Evolutionary conservation across 768 basidiomycete species (phyloP).

Genomic region (Trametes meyenii): DNA sequence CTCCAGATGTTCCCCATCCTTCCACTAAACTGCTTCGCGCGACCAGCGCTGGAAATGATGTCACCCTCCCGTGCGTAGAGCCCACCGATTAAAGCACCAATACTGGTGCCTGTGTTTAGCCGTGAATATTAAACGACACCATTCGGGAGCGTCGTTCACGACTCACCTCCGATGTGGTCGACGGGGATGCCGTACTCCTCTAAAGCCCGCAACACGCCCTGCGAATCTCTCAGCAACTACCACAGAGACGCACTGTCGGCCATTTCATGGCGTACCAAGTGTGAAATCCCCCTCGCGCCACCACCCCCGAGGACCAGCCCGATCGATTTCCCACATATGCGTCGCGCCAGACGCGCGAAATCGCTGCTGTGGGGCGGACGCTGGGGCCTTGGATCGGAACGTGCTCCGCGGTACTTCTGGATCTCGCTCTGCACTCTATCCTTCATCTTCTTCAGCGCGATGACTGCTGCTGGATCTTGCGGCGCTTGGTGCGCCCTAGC

Average conservation of each 20-base stretch:
- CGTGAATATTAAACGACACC: not conserved
- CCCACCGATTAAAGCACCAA: conserved; percentile 91
- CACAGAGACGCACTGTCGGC: not conserved
- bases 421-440: conserved; percentile 90
- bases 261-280: conserved; percentile 48
- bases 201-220: conserved; percentile 92
- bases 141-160: not conserved
- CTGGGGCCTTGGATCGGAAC: conserved; percentile 66
- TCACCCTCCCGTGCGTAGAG: conserved; percentile 95
- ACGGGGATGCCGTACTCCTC: conserved; percentile 93
- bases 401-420: conserved; percentile 77
- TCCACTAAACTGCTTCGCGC: conserved; percentile 89
- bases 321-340: conserved; percentile 91
- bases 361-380: conserved; percentile 85
- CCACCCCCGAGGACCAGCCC: conserved; percentile 96
- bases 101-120: conserved; percentile 66
- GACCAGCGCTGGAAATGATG: conserved; percentile 78
- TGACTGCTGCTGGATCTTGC: conserved; percentile 87
- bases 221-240: conserved; percentile 41
- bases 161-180: conserved; percentile 83
- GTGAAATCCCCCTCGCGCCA: conserved; percentile 89
- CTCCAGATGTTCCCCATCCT: conserved; percentile 96
- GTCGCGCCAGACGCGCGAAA: conserved; percentile 87
- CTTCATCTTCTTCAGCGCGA: conserved; percentile 88
- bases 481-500: conserved; percentile 55